Base-by-base conservation (phyloP, 2,329 filamentous ascomycete species). In the Fusarium brachygibbosum region DNA sequence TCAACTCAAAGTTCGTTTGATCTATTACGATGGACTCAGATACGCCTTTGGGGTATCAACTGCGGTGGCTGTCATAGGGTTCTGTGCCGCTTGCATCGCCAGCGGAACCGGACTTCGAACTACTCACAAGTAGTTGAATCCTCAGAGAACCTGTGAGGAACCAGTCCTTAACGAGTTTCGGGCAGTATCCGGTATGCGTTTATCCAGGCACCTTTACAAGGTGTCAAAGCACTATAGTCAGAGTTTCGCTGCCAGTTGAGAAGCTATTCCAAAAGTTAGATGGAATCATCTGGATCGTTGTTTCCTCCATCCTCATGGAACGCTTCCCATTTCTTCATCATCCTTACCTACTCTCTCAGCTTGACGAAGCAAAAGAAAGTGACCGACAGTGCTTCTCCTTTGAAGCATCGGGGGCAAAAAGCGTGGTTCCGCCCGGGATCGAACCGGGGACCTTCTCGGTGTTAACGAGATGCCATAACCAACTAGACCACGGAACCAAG, bases 11-110 rank as follows among this genome's bases (percentile, higher is more conserved):
- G 88, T 85, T 4, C 82, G 87, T 5, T 74, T 85, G 16, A 86
- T 90, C 0, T 90, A 90, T 69, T 90, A 89, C 54, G 82, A 86
- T 16, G 87, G 87, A 0, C 81, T 90, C 12, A 80, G 80, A 34
- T 84, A 86, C 54, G 85, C 86, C 0, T 90, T 90, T 73, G 80
- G 82, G 0, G 83, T 84, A 1, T 88, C 86, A 2, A 87, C 87
- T 0, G 78, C 72, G 0, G 81, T 88, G 19, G 86, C 85, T 5
- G 76, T 79, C 1, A 68, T 88, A 4, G 86, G 85, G 10, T 64
- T 80, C 7, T 49, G 71, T 21, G 74, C 78, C 5, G 75, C 77
- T 17, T 61, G 79, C 19, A 56, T 77, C 12, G 76, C 77, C 1
- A 78, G 67, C 32, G 70, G 76, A 21, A 75, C 71, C 23, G 71